Evolutionary conservation across 805 yeast species (phyloP), one percentile per base, ranked within the genome.

Genomic region (Pichia eremophila): DNA sequence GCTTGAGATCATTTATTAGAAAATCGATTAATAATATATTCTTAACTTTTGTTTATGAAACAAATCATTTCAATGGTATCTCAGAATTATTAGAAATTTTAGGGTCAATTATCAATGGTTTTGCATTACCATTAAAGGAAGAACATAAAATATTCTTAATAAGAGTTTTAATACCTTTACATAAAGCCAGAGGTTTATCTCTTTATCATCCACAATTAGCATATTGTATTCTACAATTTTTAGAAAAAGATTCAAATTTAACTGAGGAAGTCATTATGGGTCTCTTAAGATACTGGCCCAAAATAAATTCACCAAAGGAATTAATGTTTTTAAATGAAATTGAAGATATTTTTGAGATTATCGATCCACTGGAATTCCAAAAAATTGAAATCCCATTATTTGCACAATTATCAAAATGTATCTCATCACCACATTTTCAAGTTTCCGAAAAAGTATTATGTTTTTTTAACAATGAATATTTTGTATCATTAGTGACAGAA

Each of bases 201-300:
- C 70, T 91, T 53, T 93, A 91, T 65, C 99, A 93, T 63, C 96
- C 98, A 36, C 99, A 93, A 66, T 74, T 93, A 55, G 96, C 98
- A 8, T 93, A 93, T 67, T 93, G 99, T 69, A 85, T 93, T 39
- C 95, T 93, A 29, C 99, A 93, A 68, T 93, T 93, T 65, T 71
- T 93, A 58, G 99, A 93, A 60, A 93, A 93, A 66, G 99, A 93
- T 62, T 95, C 96, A 3, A 54, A 76, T 14, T 72, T 93, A 56
- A 91, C 98, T 2, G 97, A 90, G 64, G 98, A 90, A 63, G 98
- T 93, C n/a, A 79, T 93, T 28, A 81, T 87, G 87, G 96, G 97
- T 4, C 70, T 93, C 51, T 69, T 93, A 57, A 76, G 95, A 60
- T 93, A 82, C 69, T 93, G 99, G 99, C 99, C 99, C 47, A 93